These are phyloP conservation scores for Ophiostoma novo-ulmi DNA, from an alignment of 2,329 filamentous ascomycete species.

Conservation along the genomic window DNA sequence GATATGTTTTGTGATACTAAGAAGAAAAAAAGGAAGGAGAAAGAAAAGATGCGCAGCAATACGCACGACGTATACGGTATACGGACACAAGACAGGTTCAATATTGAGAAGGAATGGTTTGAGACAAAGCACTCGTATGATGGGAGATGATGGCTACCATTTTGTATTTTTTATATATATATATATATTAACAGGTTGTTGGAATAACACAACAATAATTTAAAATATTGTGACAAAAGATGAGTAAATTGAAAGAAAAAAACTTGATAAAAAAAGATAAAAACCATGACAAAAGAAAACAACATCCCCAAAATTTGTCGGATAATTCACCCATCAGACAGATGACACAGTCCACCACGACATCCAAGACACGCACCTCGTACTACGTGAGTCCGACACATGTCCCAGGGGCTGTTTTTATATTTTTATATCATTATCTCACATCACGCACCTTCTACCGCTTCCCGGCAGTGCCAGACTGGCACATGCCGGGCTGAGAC, in stretches of 20 bases:
- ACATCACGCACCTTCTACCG: neutral
- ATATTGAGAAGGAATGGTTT: neutral
- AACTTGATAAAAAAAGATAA: neutral
- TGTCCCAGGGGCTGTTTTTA: neutral
- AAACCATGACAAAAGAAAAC: neutral
- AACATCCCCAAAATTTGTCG: neutral
- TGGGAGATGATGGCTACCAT: too few species aligned
- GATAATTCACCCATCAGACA: neutral
- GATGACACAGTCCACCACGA: neutral
- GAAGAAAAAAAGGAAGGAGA: neutral
- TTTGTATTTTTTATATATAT: too few species aligned
- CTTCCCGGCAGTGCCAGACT: neutral
- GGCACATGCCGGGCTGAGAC: neutral
- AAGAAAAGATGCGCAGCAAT: neutral
- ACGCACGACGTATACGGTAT: neutral
- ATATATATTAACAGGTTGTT: too few species aligned
- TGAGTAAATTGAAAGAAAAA: too few species aligned
- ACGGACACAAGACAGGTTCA: neutral
- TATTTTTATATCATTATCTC: neutral
- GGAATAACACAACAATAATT: too few species aligned
- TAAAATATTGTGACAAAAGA: too few species aligned
- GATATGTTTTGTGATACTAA: neutral
- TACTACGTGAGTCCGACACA: neutral
- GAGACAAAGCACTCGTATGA: neutral
- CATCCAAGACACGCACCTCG: neutral